Conservation (phyloP, 2,329 filamentous ascomycete genomes). For the Alternaria gaisen region DNA sequence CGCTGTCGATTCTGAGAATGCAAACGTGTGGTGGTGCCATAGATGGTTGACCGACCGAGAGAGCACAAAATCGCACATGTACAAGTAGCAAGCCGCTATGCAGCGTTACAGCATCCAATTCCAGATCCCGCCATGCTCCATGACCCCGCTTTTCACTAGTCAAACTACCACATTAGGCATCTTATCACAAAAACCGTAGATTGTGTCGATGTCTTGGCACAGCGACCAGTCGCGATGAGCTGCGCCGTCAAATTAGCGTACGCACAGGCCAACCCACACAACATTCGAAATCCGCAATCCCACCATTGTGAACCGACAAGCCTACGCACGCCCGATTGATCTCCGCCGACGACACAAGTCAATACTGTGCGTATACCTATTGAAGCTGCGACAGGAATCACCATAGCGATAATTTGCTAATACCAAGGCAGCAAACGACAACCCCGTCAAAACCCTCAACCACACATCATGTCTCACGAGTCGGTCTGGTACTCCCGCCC, state of each 20-base stretch:
- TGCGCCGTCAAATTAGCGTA: conserved; percentile 4
- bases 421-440: conserved; percentile 6
- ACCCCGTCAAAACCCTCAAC: conserved; percentile 31
- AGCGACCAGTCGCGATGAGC: conserved; percentile 5
- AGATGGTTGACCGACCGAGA: not conserved
- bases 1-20: not conserved
- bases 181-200: not conserved
- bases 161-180: conserved; percentile 6
- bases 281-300: conserved; percentile 15
- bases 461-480: conserved; percentile 84
- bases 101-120: not conserved
- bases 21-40: not conserved
- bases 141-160: not conserved
- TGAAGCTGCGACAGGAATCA: not conserved
- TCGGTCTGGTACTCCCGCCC: conserved; percentile 99
- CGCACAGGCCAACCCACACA: conserved; percentile 20
- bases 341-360: conserved; percentile 17
- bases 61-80: not conserved
- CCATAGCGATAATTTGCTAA: not conserved
- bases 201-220: conserved; percentile 15
- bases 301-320: conserved; percentile 14
- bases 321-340: conserved; percentile 18
- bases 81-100: not conserved
- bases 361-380: conserved; percentile 13
- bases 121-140: not conserved